Percentiles rank a stretch among this genome's conserved stretches.
phyloP scores from a whole-genome alignment of 1,284 basidiomycete species.

The Inonotus hispidus region DNA sequence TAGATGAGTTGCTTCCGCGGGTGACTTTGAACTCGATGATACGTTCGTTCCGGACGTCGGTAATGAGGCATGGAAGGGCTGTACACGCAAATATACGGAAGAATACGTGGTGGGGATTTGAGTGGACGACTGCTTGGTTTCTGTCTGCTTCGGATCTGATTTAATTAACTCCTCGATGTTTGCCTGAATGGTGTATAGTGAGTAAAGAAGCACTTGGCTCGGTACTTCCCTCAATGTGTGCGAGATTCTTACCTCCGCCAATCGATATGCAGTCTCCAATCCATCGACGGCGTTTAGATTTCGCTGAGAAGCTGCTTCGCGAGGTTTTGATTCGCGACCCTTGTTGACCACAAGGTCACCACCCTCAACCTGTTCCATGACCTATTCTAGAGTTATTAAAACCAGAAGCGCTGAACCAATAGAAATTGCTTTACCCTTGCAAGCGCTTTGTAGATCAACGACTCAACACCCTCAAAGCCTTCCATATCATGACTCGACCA shows the following conservation, averaged over 20 bases:
- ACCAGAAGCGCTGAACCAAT: not conserved
- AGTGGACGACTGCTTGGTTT: conserved; percentile 35
- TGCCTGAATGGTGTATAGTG: conserved; percentile 42
- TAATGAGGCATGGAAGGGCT: conserved; percentile 72
- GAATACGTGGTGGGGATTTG: conserved; percentile 83
- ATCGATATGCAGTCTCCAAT: conserved; percentile 76
- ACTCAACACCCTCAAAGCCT: conserved; percentile 93
- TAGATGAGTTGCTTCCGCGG: conserved; percentile 47
- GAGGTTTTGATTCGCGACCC: conserved; percentile 70
- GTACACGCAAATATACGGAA: conserved; percentile 89
- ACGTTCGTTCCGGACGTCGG: conserved; percentile 32
- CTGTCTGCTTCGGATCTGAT: conserved; percentile 41
- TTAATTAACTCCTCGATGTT: conserved; percentile 76
- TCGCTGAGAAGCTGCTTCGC: conserved; percentile 43
- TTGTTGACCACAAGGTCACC: conserved; percentile 87
- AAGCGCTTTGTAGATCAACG: conserved; percentile 88
- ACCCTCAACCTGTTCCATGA: conserved; percentile 92
- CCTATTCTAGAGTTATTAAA: conserved; percentile 36
- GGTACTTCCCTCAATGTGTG: not conserved
- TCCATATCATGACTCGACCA: conserved; percentile 96
- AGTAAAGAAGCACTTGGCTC: not conserved
- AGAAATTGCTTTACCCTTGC: conserved; percentile 50
- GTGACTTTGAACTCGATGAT: conserved; percentile 16
- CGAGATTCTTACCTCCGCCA: conserved; percentile 56
- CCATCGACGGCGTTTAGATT: conserved; percentile 83